Evolutionary conservation across 1,284 basidiomycete species (phyloP).

Genomic region (Malassezia caprae): DNA sequence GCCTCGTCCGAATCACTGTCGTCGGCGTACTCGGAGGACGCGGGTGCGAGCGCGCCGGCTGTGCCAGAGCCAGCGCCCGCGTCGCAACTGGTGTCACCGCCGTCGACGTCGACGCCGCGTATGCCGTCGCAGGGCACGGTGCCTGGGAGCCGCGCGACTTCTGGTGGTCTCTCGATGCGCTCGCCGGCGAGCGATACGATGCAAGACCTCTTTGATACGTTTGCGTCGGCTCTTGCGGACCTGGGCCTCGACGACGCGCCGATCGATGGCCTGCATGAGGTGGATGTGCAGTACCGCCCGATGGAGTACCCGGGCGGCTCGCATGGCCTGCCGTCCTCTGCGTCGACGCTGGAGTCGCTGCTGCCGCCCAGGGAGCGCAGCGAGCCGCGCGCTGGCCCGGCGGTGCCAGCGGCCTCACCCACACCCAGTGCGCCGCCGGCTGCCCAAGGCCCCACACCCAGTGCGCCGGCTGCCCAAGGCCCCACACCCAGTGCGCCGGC

Average conservation of each 20-base stretch:
- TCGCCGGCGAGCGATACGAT: slow-evolving; percentile 2
- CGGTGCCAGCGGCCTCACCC: neutral
- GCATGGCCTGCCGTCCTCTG: neutral
- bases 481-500: neutral
- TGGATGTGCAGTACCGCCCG: slow-evolving; percentile 10
- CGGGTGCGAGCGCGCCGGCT: neutral
- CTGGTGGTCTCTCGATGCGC: neutral
- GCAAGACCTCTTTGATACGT: slow-evolving; percentile 15
- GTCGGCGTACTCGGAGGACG: slow-evolving; percentile 1
- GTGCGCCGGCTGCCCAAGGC: no score
- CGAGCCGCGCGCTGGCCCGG: neutral
- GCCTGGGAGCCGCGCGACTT: neutral
- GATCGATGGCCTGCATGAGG: neutral
- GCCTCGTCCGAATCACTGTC: neutral
- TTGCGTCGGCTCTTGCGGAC: slow-evolving; percentile 14
- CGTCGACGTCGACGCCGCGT: neutral
- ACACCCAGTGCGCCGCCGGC: neutral
- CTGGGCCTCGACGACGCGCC: slow-evolving; percentile 15
- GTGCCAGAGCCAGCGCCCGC: neutral
- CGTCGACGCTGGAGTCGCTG: slow-evolving; percentile 6
- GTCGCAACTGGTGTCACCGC: neutral
- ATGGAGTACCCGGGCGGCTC: neutral
- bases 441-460: neutral
- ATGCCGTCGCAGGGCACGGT: neutral
- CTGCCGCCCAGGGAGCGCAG: neutral